Base-by-base conservation (phyloP, 179 eudicot species). In the Carnegiea gigantea region DNA sequence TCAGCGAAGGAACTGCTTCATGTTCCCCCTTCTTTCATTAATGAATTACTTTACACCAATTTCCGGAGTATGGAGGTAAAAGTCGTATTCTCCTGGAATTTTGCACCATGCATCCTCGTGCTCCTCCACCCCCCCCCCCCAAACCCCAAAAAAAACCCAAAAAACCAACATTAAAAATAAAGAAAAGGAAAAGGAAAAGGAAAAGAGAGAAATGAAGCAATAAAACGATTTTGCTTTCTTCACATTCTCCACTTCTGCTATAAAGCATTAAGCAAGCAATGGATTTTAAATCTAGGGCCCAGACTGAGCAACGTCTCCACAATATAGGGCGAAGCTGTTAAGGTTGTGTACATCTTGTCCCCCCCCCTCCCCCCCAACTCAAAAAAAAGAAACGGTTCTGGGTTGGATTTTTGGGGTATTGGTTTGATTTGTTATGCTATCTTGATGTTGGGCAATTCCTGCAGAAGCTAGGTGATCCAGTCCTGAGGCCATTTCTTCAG, bases 401-500 rank as follows among this genome's bases (percentile, higher is more conserved):
- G 21, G 62, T 0, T 57, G 62, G 23, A 57, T 18, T 57, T 57
- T 17, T 1, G 62, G 62, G n/a, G n/a, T 15, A 57, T 51, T 30
- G 14, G 4, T 54, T 72, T 71, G 36, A 28, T 75, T 49, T 49
- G 9, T 64, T 64, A 36, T 40, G 60, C 46, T 78, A 33, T 77
- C 36, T 53, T 53, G 85, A 70, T 70, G 43, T 54, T 72, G 79
- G 59, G 20, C 28, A 28, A 77, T 67, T 76, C 78, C 59, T 44
- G 70, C 92, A 96, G 99, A 93, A 87, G 88, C 92, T 96, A 64
- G 99, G 99, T 11, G 97, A 96, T 83, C 97, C 97, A 20, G 97
- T 96, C 82, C 87, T 96, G 53, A 91, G 95, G 80, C 99, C 99
- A 76, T 96, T 96, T 88, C 99, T 96, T 85, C 99, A 96, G 98